Evolutionary conservation across 345 rosid species (phyloP).

Genomic region (Hibiscus trionum): DNA sequence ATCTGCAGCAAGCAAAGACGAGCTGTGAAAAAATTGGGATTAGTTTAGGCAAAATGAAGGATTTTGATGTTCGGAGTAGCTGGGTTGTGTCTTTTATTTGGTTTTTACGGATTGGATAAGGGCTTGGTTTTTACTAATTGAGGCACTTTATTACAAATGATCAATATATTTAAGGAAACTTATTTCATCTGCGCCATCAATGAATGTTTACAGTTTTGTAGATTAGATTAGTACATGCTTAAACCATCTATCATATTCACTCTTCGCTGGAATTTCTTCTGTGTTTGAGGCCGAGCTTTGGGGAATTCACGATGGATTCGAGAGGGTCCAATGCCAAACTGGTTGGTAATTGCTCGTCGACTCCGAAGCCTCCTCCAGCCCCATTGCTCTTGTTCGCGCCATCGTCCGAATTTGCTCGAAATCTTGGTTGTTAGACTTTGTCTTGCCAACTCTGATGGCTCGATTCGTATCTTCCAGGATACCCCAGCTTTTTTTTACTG

Average conservation of each 20-base stretch:
- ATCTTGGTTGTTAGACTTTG: too few relatives aligned
- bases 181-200: background rate
- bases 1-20: constrained; percentile 44
- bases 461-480: too few relatives aligned
- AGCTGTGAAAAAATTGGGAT: constrained; percentile 27
- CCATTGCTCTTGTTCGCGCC: too few relatives aligned
- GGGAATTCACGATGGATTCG: too few relatives aligned
- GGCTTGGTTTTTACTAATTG: background rate
- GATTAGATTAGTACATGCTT: background rate
- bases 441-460: too few relatives aligned
- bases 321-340: too few relatives aligned
- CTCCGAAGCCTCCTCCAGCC: too few relatives aligned
- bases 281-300: too few relatives aligned
- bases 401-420: too few relatives aligned
- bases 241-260: background rate
- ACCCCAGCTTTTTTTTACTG: too few relatives aligned
- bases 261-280: too few relatives aligned
- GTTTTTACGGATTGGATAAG: background rate
- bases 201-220: background rate
- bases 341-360: too few relatives aligned
- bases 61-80: background rate
- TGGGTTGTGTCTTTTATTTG: background rate
- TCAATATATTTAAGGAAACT: background rate
- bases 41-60: background rate
- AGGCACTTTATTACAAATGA: background rate